Evolutionary conservation across 805 yeast species (phyloP).

Genomic region (Candida argentea): DNA sequence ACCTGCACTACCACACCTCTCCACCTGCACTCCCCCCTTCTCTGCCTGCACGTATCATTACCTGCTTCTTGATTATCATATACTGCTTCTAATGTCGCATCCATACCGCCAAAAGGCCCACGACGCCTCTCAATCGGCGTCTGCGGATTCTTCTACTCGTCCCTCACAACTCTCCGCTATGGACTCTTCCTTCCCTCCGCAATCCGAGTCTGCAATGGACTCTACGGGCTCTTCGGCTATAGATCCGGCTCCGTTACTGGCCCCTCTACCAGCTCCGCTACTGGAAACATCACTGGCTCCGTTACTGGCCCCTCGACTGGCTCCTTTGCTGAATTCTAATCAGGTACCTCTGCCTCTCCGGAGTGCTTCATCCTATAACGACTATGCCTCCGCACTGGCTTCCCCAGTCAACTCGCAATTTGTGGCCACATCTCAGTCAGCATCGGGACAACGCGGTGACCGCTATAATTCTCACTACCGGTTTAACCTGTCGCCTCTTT

Average conservation of each 20-base stretch:
- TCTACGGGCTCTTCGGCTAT: not conserved
- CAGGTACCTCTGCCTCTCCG: not conserved
- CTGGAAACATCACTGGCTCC: not conserved
- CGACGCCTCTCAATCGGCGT: too few relatives aligned
- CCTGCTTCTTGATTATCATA: too few relatives aligned
- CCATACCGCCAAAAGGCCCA: conserved; percentile 20
- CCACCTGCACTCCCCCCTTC: too few relatives aligned
- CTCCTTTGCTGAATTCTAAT: not conserved
- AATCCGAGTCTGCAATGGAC: not conserved
- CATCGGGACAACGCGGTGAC: too few relatives aligned
- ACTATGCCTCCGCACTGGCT: not conserved
- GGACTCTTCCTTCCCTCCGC: not conserved
- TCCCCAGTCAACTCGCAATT: not conserved
- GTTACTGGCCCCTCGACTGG: too few relatives aligned
- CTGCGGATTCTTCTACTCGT: too few relatives aligned
- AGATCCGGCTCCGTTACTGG: not conserved
- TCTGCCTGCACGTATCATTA: too few relatives aligned
- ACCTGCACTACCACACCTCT: too few relatives aligned
- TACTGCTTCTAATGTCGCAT: too few relatives aligned
- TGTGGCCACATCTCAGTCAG: too few relatives aligned
- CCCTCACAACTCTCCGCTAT: too few relatives aligned
- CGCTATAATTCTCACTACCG: too few relatives aligned
- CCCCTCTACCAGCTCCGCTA: not conserved
- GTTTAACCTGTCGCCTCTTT: not conserved
- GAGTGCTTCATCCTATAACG: not conserved